Evolutionary conservation across 2,329 filamentous ascomycete genomes (phyloP).

Genomic region (Alternaria ethzedia): DNA sequence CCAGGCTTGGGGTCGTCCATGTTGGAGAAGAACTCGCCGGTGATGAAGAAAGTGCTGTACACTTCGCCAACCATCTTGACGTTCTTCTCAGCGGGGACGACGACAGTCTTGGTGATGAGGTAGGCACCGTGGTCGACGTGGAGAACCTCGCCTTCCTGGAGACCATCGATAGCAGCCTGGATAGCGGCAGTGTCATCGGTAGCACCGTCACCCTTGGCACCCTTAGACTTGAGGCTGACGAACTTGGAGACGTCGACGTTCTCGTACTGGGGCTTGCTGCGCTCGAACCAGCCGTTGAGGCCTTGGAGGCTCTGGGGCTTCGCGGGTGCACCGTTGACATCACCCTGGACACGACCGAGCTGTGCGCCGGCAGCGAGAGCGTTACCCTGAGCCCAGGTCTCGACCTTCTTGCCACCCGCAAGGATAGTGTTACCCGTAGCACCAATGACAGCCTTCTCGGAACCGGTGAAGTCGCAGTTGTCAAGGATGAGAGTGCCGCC

Average conservation of each 20-base stretch:
- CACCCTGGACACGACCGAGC: slow-evolving; percentile 63
- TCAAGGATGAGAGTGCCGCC: slow-evolving; percentile 86
- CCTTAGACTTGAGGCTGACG: slow-evolving; percentile 79
- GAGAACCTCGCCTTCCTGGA: slow-evolving; percentile 65
- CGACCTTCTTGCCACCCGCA: slow-evolving; percentile 70
- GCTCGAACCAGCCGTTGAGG: slow-evolving; percentile 75
- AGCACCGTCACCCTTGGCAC: slow-evolving; percentile 84
- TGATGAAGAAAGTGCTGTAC: slow-evolving; percentile 88
- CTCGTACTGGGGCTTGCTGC: slow-evolving; percentile 89
- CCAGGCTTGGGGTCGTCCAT: slow-evolving; percentile 79
- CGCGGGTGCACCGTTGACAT: slow-evolving; percentile 53
- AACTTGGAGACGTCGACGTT: slow-evolving; percentile 71
- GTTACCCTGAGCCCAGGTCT: slow-evolving; percentile 80
- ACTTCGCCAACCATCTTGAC: slow-evolving; percentile 90
- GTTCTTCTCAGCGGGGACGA: slow-evolving; percentile 66
- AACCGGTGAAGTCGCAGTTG: slow-evolving; percentile 83
- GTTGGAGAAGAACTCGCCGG: slow-evolving; percentile 75
- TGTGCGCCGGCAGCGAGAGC: slow-evolving; percentile 63
- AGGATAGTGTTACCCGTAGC: slow-evolving; percentile 67
- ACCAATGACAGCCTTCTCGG: slow-evolving; percentile 70
- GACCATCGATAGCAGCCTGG: slow-evolving; percentile 76
- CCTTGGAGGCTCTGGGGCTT: slow-evolving; percentile 74
- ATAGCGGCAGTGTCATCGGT: slow-evolving; percentile 89
- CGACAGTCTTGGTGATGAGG: slow-evolving; percentile 65
- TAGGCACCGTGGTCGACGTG: slow-evolving; percentile 72